Percentiles rank a stretch among this genome's conserved stretches.
phyloP scores from a whole-genome alignment of 148 eudicot genomes.

The Selenicereus undatus region DNA sequence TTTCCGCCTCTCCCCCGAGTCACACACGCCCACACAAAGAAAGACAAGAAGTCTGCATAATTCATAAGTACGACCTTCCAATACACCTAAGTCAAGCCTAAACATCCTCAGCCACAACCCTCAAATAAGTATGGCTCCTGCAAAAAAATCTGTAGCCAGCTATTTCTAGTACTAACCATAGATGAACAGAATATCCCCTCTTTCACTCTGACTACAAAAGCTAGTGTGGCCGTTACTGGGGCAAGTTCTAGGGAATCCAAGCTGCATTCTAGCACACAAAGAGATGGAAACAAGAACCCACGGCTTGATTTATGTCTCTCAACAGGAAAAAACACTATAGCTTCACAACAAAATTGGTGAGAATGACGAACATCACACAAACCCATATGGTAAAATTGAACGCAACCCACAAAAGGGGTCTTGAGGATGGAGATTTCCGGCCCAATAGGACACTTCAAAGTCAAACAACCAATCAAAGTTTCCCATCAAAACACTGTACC shows the following conservation, averaged over 20 bases:
- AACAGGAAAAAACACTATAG: neutral
- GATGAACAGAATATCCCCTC: neutral
- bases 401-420: neutral
- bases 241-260: neutral
- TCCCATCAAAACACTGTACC: neutral
- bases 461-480: neutral
- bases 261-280: neutral
- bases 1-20: too few relatives aligned
- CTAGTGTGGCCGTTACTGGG: neutral
- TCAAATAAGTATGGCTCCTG: neutral
- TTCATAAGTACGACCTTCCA: neutral
- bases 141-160: neutral
- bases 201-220: neutral
- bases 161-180: neutral
- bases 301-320: neutral
- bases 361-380: neutral
- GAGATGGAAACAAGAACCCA: neutral
- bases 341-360: neutral
- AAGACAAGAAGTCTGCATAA: neutral
- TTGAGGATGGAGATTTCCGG: neutral
- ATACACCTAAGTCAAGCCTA: neutral
- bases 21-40: too few relatives aligned
- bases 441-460: neutral
- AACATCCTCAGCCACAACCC: neutral
- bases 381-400: neutral